Base-by-base conservation (phyloP, 495 filamentous ascomycete species). In the Xanthoparmelia taractica region DNA sequence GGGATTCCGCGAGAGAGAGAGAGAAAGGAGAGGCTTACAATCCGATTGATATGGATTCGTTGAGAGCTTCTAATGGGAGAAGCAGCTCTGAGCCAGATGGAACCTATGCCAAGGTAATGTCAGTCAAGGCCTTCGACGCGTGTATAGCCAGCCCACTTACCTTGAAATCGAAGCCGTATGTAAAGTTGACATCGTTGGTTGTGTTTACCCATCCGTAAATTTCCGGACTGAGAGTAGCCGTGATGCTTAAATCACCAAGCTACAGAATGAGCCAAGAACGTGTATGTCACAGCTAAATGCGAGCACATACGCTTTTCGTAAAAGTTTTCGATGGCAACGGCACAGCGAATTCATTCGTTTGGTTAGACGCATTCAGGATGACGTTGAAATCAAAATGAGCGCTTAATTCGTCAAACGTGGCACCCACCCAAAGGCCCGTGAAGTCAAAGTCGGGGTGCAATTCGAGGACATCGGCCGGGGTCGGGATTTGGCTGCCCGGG, bases 401-500 rank as follows among this genome's bases (percentile, higher is more conserved):
- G 41, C 38, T 55, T 8, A 63, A 43, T 36, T 57, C 40, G 12
- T 63, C 50, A 23, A 63, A 63, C 4, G 61, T 63, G 2, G 61
- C 61, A 57, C 48, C 61, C 37, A 58, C 61, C 61, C 61, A 63
- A 54, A 58, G 37, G 37, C 41, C 61, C 34, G 34, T 8, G 38
- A 63, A 63, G 37, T 63, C 20, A 27, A 63, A 63, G 38, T 57
- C 80, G 3, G 61, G 56, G 34, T 57, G 61, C 48, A 63, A 31
- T 58, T 63, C 15, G 8, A 36, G 48, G 34, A 63, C 61, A 58
- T 63, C 61, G 8, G 50, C 29, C 2, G 50, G 34, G 52, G 61
- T 29, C 25, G 61, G 56, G 34, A 40, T 25, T 58, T 57, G 54
- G 41, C 31, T 34, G 25, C 29, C 27, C 11, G 27, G 36, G 33